Percentiles rank a stretch among this genome's conserved stretches.
Conservation (phyloP, 495 filamentous ascomycete genomes). For the Copromyces sp. region DNA sequence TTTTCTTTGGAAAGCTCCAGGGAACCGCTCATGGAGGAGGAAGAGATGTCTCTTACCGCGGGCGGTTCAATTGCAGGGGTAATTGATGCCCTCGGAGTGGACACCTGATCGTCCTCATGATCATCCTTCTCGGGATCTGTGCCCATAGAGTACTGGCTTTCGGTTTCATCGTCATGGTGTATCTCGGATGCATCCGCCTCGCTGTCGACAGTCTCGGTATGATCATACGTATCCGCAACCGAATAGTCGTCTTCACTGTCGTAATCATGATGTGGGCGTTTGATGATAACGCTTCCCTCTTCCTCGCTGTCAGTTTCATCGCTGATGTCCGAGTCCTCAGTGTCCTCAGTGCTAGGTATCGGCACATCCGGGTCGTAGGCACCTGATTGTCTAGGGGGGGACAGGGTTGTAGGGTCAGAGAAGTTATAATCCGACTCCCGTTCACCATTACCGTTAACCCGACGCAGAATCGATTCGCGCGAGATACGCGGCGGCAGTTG, state of each 20-base stretch:
- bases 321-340: slow-evolving; percentile 28
- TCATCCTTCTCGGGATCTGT: background rate
- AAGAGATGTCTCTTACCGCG: slow-evolving; percentile 1
- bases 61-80: slow-evolving; percentile 16
- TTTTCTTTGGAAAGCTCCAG: slow-evolving; percentile 4
- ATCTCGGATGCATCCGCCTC: slow-evolving; percentile 30
- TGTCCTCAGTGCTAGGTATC: slow-evolving; percentile 60
- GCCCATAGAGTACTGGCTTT: slow-evolving; percentile 20
- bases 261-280: slow-evolving; percentile 49
- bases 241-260: slow-evolving; percentile 57
- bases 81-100: slow-evolving; percentile 34
- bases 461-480: slow-evolving; percentile 82
- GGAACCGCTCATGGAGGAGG: slow-evolving; percentile 4
- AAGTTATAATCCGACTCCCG: slow-evolving; percentile 55
- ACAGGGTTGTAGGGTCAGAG: slow-evolving; percentile 46
- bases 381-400: slow-evolving; percentile 25
- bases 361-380: slow-evolving; percentile 72
- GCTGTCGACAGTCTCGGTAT: slow-evolving; percentile 28
- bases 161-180: slow-evolving; percentile 13
- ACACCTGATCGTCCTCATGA: slow-evolving; percentile 22
- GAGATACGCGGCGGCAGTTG: slow-evolving; percentile 71
- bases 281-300: slow-evolving; percentile 54
- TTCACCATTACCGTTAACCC: slow-evolving; percentile 63
- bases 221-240: slow-evolving; percentile 53
- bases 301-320: slow-evolving; percentile 43